Conservation (phyloP, 257 asterid species). For the Gardenia jasminoides region DNA sequence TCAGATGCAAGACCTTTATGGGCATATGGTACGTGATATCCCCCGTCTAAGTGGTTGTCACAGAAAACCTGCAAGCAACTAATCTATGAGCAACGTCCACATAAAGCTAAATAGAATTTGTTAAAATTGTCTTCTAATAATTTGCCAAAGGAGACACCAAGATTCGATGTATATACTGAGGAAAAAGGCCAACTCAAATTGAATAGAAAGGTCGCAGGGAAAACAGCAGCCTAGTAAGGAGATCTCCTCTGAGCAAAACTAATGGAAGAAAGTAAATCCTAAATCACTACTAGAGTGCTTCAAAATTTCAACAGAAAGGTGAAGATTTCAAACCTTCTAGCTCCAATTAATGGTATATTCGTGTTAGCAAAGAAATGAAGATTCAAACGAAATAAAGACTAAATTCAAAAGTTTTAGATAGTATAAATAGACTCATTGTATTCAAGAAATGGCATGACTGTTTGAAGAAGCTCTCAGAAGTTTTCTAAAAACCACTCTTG, state of each 20-base stretch:
- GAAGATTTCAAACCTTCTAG: slow-evolving; percentile 67
- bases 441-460: no score
- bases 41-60: slow-evolving; percentile 91
- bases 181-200: neutral
- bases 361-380: slow-evolving; percentile 63
- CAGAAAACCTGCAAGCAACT: slow-evolving; percentile 70
- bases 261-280: neutral
- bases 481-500: no score
- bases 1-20: slow-evolving; percentile 82
- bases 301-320: slow-evolving; percentile 9
- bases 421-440: no score
- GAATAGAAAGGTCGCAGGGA: neutral
- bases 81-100: neutral
- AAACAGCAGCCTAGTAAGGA: neutral
- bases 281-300: neutral
- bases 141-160: neutral
- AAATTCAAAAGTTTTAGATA: no score
- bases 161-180: neutral
- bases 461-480: no score
- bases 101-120: neutral
- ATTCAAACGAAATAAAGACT: no score
- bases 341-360: slow-evolving; percentile 76
- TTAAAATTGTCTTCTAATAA: neutral
- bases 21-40: slow-evolving; percentile 86
- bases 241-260: neutral